phyloP scores from a whole-genome alignment of 306 rosid species.

The Parietaria judaica region DNA sequence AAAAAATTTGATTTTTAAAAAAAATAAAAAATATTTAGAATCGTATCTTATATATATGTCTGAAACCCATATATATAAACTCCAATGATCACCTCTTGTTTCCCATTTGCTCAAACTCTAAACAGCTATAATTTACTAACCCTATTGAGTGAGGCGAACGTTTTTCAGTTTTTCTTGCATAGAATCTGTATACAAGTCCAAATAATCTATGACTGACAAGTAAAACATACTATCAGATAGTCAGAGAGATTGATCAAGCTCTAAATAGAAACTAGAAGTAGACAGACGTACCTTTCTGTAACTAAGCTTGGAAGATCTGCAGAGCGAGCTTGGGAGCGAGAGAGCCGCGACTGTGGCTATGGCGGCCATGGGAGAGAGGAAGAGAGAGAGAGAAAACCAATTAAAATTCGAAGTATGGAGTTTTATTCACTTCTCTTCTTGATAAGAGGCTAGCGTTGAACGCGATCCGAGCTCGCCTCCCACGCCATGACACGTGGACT shows the following conservation, averaged over 20 bases:
- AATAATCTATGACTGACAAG: no score
- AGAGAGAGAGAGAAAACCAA: constrained; percentile 21
- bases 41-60: no score
- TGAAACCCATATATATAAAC: no score
- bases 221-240: no score
- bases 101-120: no score
- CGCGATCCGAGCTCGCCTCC: constrained; percentile 73
- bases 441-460: constrained; percentile 61
- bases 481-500: constrained; percentile 51
- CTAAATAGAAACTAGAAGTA: background rate
- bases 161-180: no score
- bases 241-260: background rate
- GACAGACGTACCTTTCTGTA: constrained; percentile 43
- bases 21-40: no score
- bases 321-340: constrained; percentile 43
- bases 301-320: constrained; percentile 48
- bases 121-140: no score
- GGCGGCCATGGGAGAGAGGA: constrained; percentile 48
- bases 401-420: constrained; percentile 8
- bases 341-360: constrained; percentile 77
- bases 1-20: no score
- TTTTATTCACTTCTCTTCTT: constrained; percentile 16
- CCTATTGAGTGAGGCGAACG: no score
- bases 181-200: no score
- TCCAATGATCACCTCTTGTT: no score